Evolutionary conservation across 345 rosid species (phyloP), one percentile per base, ranked within the genome.

Genomic region (Salix udensis): DNA sequence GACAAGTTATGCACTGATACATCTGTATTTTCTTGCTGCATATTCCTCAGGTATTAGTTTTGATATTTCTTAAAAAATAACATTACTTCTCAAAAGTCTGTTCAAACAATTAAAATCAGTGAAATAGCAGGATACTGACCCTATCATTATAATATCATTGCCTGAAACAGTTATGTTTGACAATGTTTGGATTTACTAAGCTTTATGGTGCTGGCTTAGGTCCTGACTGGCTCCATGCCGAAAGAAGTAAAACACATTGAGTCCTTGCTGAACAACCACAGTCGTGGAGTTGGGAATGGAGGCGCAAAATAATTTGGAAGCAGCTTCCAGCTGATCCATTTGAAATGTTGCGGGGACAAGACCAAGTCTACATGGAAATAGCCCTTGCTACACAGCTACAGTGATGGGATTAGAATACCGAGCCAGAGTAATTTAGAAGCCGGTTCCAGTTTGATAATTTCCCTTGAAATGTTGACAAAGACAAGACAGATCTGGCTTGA

Each of bases 151-250:
- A 61, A n/a, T 21, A 28, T 12, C 66, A 30, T 66, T 34, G 69
- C 69, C 34, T 14, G 16, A 60, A 24, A 60, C 65, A 60, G 24
- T 60, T n/a, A 60, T 60, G 65, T 64, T 10, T 64, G 26, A 48
- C 1, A 2, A 64, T 82, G 39, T 67, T 36, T 24, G 6, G 39
- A 28, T 6, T 60, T 42, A 48, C 48, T 65, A 8, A 61, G n/a
- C 55, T 69, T 65, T 70, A 24, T 28, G 18, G 13, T 65, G 50
- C 37, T 48, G 48, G 72, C 73, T 83, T 82, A 89, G 97, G 96
- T 96, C 70, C 94, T 96, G 13, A 96, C 98, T 9, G 97, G 98
- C 67, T 96, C 99, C 18, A 85, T 96, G 92, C 98, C 99, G 0
- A 96, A 96, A 76, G 97, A 93, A 86, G 82, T 89, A 72, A 89